A percentile compares a stretch with the other conserved stretches of the same genome.
phyloP scores from a whole-genome alignment of 345 rosid species.

The Melaleuca alternifolia region DNA sequence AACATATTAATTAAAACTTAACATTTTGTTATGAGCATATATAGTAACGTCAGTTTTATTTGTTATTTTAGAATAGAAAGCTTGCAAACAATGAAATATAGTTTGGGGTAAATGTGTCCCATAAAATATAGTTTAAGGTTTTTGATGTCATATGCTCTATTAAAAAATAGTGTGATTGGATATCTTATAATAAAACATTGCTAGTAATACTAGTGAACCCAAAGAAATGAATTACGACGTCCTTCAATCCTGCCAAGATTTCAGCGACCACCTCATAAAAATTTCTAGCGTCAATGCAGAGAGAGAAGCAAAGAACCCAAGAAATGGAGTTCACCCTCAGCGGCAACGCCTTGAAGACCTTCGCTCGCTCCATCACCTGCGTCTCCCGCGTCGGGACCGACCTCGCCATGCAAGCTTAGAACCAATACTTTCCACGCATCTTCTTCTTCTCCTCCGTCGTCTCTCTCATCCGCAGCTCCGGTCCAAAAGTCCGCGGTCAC shows the following conservation, averaged over 20 bases:
- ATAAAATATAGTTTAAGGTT: too few species aligned
- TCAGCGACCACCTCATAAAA: too few species aligned
- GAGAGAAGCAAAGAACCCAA: too few species aligned
- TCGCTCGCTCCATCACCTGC: conserved; percentile 61
- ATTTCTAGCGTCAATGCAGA: neutral
- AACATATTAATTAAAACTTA: neutral
- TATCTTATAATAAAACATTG: too few species aligned
- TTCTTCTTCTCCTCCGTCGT: neutral
- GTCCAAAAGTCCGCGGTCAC: neutral
- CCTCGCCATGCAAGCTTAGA: conserved; percentile 63
- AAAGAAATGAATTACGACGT: too few species aligned
- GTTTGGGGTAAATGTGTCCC: too few species aligned
- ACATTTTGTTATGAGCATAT: neutral
- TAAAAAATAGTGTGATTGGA: too few species aligned
- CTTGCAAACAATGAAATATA: neutral
- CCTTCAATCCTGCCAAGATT: too few species aligned
- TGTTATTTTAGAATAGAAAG: neutral
- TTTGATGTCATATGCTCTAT: too few species aligned
- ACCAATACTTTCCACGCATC: neutral
- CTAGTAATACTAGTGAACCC: too few species aligned
- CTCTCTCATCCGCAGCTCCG: neutral
- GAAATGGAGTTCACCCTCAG: conserved; percentile 66
- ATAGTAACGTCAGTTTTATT: neutral
- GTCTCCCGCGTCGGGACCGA: conserved; percentile 83
- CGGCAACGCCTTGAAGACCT: conserved; percentile 70